Base-by-base conservation (phyloP, 208 protist genomes). In the Trypanosoma boissoni region DNA sequence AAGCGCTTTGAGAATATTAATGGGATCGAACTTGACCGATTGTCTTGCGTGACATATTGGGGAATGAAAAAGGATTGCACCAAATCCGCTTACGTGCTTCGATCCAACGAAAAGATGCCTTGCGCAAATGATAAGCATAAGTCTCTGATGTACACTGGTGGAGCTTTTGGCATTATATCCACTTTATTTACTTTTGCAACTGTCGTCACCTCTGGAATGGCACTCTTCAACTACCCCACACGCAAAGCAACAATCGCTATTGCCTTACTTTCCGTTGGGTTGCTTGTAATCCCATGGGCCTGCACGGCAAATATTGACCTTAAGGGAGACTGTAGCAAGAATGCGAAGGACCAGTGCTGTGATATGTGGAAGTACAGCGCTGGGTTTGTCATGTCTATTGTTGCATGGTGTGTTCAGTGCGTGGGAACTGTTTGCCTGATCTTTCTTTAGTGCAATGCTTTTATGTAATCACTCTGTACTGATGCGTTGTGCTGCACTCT, bases 121-220 rank as follows among this genome's bases (percentile, higher is more conserved):
- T 68, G 58, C 48, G 16, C 1, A 9, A 27, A 2, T 14, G 32
- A 20, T 16, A 45, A 45, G 26, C 7, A 65, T 34, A 70, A 70
- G 57, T 56, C 66, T 62, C 60, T 86, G 26, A 77, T 86, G 54
- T 70, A 80, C 69, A 64, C 59, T 0, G 12, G 68, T 27, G 72
- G 79, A 61, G 79, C 79, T 37, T 82, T 86, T 39, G 70, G 74
- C 67, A 82, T 86, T 62, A 76, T 86, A 45, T 62, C 72, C 21
- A 72, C 83, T n/a, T 32, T 80, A 26, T 55, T 83, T 41, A 52
- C 69, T 39, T 55, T 83, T 16, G 29, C 72, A 9, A 43, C 67
- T 28, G 41, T 18, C 45, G 45, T 77, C n/a, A 48, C 79, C 34
- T 24, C 43, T 18, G 53, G 41, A 14, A 0, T 80, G 32, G 60